Evolutionary conservation across 306 rosid species (phyloP).

Genomic region (Glycine tomentella): DNA sequence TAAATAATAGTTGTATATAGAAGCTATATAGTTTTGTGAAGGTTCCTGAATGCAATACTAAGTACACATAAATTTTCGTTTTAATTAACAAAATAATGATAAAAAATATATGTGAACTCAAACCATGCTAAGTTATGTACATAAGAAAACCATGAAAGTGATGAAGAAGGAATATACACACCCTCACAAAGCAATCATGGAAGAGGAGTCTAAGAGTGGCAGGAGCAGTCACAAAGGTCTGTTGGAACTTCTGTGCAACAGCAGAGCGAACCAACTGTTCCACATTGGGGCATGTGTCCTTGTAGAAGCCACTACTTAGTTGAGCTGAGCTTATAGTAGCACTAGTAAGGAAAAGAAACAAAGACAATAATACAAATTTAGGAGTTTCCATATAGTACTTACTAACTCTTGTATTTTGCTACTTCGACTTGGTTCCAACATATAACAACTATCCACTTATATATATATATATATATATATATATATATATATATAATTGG

Average conservation of each 20-base stretch:
- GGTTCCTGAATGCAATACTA: no score
- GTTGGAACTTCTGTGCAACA: slow-evolving; percentile 63
- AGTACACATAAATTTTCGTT: no score
- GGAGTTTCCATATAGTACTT: slow-evolving; percentile 42
- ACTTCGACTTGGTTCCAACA: slow-evolving; percentile 2
- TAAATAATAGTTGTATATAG: no score
- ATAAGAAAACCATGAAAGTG: background rate
- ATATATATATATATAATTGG: no score
- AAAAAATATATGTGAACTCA: no score
- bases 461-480: no score
- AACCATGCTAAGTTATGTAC: no score
- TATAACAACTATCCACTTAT: background rate
- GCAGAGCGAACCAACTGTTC: slow-evolving; percentile 76
- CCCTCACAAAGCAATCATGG: slow-evolving; percentile 90
- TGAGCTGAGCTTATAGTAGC: slow-evolving; percentile 48
- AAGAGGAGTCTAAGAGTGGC: slow-evolving; percentile 92
- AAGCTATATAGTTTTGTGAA: no score
- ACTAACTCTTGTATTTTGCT: slow-evolving; percentile 5
- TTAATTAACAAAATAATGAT: no score
- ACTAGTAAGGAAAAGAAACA: slow-evolving; percentile 40
- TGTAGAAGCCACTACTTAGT: slow-evolving; percentile 63
- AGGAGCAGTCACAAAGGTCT: slow-evolving; percentile 83
- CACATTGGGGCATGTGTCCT: slow-evolving; percentile 70
- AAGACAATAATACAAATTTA: slow-evolving; percentile 33
- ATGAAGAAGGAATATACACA: slow-evolving; percentile 1